These are phyloP conservation scores for Xylaria sp. DNA, from an alignment of 495 filamentous ascomycete species.

Conservation along the genomic window DNA sequence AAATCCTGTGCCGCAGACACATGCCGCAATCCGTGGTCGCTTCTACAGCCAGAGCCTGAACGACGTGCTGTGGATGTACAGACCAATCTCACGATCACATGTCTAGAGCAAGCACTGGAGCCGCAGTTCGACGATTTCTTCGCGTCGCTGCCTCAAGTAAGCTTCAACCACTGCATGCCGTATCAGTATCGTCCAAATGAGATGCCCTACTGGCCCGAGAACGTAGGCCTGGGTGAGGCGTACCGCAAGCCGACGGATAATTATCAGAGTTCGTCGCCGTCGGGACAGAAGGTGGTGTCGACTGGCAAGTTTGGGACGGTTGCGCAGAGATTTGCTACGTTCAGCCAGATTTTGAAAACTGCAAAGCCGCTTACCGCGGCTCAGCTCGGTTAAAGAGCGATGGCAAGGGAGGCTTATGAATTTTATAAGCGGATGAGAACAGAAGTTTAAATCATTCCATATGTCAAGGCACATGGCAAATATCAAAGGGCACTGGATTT, in stretches of 20 bases:
- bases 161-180: conserved; percentile 18
- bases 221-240: conserved; percentile 17
- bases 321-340: conserved; percentile 11
- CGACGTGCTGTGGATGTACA: conserved; percentile 19
- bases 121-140: conserved; percentile 30
- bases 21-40: conserved; percentile 59
- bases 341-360: conserved; percentile 16
- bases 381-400: conserved; percentile 2
- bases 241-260: conserved; percentile 24
- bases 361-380: conserved; percentile 2
- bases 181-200: conserved; percentile 22
- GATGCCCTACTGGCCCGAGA: conserved; percentile 22
- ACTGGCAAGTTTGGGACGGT: conserved; percentile 3
- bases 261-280: background rate
- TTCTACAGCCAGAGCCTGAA: conserved; percentile 47
- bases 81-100: conserved; percentile 22
- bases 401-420: background rate
- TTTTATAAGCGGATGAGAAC: background rate
- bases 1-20: conserved; percentile 58
- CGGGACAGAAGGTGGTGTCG: conserved; percentile 3
- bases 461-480: no score
- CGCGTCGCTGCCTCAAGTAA: conserved; percentile 10
- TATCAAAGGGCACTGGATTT: no score
- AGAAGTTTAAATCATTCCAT: background rate
- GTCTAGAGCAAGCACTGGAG: conserved; percentile 26